Base-by-base conservation (phyloP, 306 rosid species). In the Inga leiocalycina region DNA sequence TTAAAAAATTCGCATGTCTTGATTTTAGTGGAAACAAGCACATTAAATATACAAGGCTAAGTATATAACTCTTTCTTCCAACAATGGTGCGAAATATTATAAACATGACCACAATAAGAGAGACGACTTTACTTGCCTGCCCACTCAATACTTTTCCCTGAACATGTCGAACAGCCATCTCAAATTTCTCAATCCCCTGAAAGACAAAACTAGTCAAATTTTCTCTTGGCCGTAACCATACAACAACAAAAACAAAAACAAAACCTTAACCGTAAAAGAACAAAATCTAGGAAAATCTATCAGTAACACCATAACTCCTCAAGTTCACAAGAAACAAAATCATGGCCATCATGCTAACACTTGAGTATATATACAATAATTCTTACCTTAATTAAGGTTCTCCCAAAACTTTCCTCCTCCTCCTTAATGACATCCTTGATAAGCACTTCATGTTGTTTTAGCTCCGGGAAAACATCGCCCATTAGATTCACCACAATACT, bases 371-470 rank as follows among this genome's bases (percentile, higher is more conserved):
- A 15, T 19, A 71, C 35, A 79, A 52, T 73, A 70, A 80, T 37
- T 27, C 84, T 87, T 70, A 93, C 99, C 98, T 94, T 97, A 72
- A 89, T 87, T 86, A 97, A 85, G 81, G 99, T 97, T 91, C 92
- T 92, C 32, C 98, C 99, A 82, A 96, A 96, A 84, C 97, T 90
- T 80, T 94, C 97, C 85, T 96, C 99, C 85, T 96, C 99, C 87
- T 96, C 98, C 85, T 87, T 87, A 79, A 96, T 91, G 76, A 92
- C 84, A 27, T 87, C 89, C 76, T 85, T 92, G 62, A 94, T 96
- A 82, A 82, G 88, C 37, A 16, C 87, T 90, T 94, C 93, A 64
- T 89, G 91, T 39, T 90, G 90, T 82, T 85, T 91, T 68, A 96
- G 86, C 88, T 96, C 99, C 0, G 99, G 95, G 81, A 96, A 96